phyloP scores from a whole-genome alignment of 202 grass and related monocot species.

The Setaria italica region DNA sequence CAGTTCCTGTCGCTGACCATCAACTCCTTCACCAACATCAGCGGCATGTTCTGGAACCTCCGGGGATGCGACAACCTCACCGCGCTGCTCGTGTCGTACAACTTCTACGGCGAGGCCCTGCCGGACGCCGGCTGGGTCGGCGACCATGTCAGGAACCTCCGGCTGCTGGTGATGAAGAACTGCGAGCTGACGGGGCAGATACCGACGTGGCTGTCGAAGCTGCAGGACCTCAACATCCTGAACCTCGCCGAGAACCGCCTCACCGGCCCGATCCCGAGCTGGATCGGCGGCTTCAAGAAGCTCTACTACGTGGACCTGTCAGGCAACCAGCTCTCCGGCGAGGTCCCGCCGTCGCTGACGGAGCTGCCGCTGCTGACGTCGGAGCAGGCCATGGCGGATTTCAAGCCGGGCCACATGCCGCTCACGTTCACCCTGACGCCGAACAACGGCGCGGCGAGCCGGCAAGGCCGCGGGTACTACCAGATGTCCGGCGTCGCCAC shows the following conservation, averaged over 20 bases:
- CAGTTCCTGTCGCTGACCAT: slow-evolving; percentile 59
- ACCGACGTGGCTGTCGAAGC: slow-evolving; percentile 67
- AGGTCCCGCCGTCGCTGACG: slow-evolving; percentile 42
- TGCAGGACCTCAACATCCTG: slow-evolving; percentile 67
- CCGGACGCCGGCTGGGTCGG: slow-evolving; percentile 56
- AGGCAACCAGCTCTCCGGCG: slow-evolving; percentile 43
- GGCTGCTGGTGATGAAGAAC: slow-evolving; percentile 61
- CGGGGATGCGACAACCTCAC: slow-evolving; percentile 48
- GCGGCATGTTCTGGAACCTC: slow-evolving; percentile 63
- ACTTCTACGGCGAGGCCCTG: slow-evolving; percentile 62
- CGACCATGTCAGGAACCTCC: slow-evolving; percentile 38
- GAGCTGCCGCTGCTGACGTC: slow-evolving; percentile 51
- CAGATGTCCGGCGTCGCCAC: slow-evolving; percentile 67
- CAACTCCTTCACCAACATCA: slow-evolving; percentile 63
- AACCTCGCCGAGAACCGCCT: slow-evolving; percentile 61
- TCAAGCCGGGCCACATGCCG: slow-evolving; percentile 38
- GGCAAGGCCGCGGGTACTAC: slow-evolving; percentile 57
- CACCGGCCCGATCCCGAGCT: slow-evolving; percentile 60
- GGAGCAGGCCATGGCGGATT: slow-evolving; percentile 35
- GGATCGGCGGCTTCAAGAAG: slow-evolving; percentile 59
- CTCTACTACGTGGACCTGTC: slow-evolving; percentile 58
- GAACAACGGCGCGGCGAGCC: background rate
- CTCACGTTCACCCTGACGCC: slow-evolving; percentile 46
- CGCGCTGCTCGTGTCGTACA: slow-evolving; percentile 49
- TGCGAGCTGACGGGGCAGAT: slow-evolving; percentile 61